Base-by-base conservation (phyloP, 805 yeast species). In the Candida insectorum region DNA sequence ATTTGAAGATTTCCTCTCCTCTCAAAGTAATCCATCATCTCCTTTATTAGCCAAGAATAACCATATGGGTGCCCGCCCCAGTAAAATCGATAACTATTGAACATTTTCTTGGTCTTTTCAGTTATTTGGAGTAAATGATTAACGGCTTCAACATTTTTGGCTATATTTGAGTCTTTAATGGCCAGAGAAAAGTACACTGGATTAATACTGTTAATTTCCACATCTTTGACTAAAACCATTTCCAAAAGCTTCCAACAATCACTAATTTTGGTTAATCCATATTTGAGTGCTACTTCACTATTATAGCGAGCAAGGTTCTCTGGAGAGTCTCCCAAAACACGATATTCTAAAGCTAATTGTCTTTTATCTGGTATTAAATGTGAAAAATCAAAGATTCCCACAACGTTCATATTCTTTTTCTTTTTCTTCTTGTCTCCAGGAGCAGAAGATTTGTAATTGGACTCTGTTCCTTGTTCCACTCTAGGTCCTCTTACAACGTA, bases 41-140 rank as follows among this genome's bases (percentile, higher is more conserved):
- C 75, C 16, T 68, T 68, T 0, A 86, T 67, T 15, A 86, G 60
- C 84, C 86, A 76, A 9, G 68, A 45, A 24, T 78, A 69, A 1
- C 95, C 95, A 52, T 81, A 74, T 0, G 88, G 89, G 52, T 85
- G 94, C 4, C 73, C 59, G 0, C 91, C 91, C 96, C 96, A 89
- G 37, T 71, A 74, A 40, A 76, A 74, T 47, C 56, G 43, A 26
- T 47, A 47, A 12, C 36, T 40, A n/a, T 20, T 31, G 12, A 35
- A 34, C 10, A 39, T 10, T 24, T 36, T 29, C 20, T 40, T 37
- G 1, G 44, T 37, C 22, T 31, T 28, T 35, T 40, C 40, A 17
- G 26, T 33, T 9, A 35, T 20, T 21, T 37, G 27, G 9, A 29
- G 14, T 7, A 43, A 27, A 30, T 37, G 41, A 22, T 37, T 37